A percentile compares a stretch with the other conserved stretches of the same genome.
phyloP scores from a whole-genome alignment of 129 eudicot species.

The Tanacetum coccineum region DNA sequence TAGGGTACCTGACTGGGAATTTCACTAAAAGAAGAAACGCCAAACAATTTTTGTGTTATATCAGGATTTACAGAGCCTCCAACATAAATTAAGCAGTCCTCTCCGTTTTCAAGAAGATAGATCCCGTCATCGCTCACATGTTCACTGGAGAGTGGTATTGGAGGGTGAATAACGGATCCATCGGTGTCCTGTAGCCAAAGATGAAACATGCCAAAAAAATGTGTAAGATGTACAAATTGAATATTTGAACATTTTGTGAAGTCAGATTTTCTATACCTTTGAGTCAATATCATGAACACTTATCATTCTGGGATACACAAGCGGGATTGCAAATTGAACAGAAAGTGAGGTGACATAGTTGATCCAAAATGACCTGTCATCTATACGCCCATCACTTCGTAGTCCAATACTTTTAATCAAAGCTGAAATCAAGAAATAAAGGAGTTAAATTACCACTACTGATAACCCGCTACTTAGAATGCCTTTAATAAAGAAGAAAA shows the following conservation, averaged over 20 bases:
- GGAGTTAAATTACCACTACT: not conserved
- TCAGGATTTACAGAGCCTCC: slow-evolving; percentile 58
- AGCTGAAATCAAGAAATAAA: slow-evolving; percentile 37
- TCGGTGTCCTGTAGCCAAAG: slow-evolving; percentile 48
- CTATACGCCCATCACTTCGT: slow-evolving; percentile 76
- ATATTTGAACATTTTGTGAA: not conserved
- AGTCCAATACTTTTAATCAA: slow-evolving; percentile 76
- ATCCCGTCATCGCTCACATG: slow-evolving; percentile 68
- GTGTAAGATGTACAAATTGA: not conserved
- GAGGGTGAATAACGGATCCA: slow-evolving; percentile 49
- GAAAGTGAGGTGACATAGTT: slow-evolving; percentile 71
- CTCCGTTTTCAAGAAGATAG: slow-evolving; percentile 88
- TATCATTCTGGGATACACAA: slow-evolving; percentile 89
- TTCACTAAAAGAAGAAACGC: slow-evolving; percentile 60
- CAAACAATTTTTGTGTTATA: slow-evolving; percentile 49
- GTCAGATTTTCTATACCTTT: slow-evolving; percentile 40
- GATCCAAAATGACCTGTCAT: slow-evolving; percentile 86
- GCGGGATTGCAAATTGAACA: slow-evolving; percentile 72
- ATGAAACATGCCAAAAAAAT: not conserved
- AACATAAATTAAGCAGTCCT: slow-evolving; percentile 69
- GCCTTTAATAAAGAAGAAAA: slow-evolving; percentile 10
- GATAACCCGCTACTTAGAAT: not conserved
- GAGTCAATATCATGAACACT: slow-evolving; percentile 64
- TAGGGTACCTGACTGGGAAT: slow-evolving; percentile 13
- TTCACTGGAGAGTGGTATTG: slow-evolving; percentile 77